phyloP scores from a whole-genome alignment of 768 basidiomycete genomes.

The Tylopilus subfusipes region DNA sequence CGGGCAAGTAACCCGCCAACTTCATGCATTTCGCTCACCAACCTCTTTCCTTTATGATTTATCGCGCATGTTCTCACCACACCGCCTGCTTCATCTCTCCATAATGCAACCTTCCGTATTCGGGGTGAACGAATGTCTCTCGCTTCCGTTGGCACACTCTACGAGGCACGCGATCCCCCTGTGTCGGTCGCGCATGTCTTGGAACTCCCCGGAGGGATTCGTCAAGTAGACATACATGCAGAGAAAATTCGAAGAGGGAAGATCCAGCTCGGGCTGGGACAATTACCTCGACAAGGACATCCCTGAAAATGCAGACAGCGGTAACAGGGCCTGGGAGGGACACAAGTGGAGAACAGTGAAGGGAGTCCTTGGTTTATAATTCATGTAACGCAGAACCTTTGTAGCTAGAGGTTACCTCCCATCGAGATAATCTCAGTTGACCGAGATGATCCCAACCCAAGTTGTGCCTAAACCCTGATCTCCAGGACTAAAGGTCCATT shows the following conservation, averaged over 20 bases:
- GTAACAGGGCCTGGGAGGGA: slow-evolving; percentile 33
- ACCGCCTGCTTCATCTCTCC: slow-evolving; percentile 23
- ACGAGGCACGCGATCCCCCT: slow-evolving; percentile 19
- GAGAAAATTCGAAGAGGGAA: slow-evolving; percentile 27
- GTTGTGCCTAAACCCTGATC: not conserved
- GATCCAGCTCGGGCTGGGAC: slow-evolving; percentile 35
- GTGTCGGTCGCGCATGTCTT: slow-evolving; percentile 22
- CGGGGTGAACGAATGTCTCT: slow-evolving; percentile 34
- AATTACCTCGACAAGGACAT: slow-evolving; percentile 28
- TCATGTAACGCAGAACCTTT: too few relatives aligned
- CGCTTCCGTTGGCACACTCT: slow-evolving; percentile 26
- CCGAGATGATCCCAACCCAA: not conserved
- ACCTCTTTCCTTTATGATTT: slow-evolving; percentile 29
- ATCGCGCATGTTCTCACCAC: slow-evolving; percentile 34
- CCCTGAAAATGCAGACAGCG: slow-evolving; percentile 29
- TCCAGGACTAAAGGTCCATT: not conserved
- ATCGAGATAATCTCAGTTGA: too few relatives aligned
- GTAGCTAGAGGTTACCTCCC: too few relatives aligned
- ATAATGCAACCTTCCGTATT: slow-evolving; percentile 33
- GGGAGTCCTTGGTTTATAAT: slow-evolving; percentile 26
- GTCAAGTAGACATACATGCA: slow-evolving; percentile 32
- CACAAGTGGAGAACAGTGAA: slow-evolving; percentile 22
- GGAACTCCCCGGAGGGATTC: slow-evolving; percentile 29
- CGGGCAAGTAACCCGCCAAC: slow-evolving; percentile 22
- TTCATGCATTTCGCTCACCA: not conserved